Conservation (phyloP, 768 basidiomycete species). For the Lyophyllum semitale region DNA sequence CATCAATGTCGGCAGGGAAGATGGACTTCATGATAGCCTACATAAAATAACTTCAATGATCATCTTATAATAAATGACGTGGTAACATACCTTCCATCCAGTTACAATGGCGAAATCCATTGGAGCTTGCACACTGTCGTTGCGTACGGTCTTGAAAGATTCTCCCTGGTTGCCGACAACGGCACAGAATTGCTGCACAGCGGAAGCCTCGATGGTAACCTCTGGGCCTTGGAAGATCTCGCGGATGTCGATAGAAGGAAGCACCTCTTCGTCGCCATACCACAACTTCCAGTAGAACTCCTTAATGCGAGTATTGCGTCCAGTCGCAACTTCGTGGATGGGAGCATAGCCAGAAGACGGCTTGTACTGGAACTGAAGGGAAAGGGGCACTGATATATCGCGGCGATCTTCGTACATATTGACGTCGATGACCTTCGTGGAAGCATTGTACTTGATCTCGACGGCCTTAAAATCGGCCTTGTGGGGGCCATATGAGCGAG, state of each 20-base stretch:
- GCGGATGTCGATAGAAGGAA: slow-evolving; percentile 79
- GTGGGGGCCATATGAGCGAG: slow-evolving; percentile 78
- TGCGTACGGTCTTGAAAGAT: slow-evolving; percentile 80
- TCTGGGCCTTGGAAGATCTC: slow-evolving; percentile 88
- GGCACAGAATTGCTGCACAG: slow-evolving; percentile 87
- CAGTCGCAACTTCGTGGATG: slow-evolving; percentile 85
- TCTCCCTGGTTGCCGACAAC: slow-evolving; percentile 94
- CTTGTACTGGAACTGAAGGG: slow-evolving; percentile 82
- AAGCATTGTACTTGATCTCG: slow-evolving; percentile 61
- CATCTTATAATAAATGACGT: background rate
- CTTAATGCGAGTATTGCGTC: slow-evolving; percentile 89
- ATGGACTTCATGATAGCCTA: slow-evolving; percentile 99
- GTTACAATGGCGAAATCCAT: slow-evolving; percentile 99
- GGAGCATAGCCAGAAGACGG: slow-evolving; percentile 89
- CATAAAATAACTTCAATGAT: slow-evolving; percentile 9
- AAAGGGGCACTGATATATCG: slow-evolving; percentile 75
- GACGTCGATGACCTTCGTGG: slow-evolving; percentile 62
- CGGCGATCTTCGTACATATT: slow-evolving; percentile 84
- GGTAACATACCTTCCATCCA: slow-evolving; percentile 86
- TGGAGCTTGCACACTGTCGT: slow-evolving; percentile 76
- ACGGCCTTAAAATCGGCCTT: slow-evolving; percentile 80
- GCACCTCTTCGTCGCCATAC: slow-evolving; percentile 83
- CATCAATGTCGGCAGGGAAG: slow-evolving; percentile 90
- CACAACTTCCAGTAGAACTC: slow-evolving; percentile 98
- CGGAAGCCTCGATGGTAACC: slow-evolving; percentile 73